Evolutionary conservation across 441 rosid species (phyloP), one percentile per base, ranked within the genome.

Genomic region (Croton setiger): DNA sequence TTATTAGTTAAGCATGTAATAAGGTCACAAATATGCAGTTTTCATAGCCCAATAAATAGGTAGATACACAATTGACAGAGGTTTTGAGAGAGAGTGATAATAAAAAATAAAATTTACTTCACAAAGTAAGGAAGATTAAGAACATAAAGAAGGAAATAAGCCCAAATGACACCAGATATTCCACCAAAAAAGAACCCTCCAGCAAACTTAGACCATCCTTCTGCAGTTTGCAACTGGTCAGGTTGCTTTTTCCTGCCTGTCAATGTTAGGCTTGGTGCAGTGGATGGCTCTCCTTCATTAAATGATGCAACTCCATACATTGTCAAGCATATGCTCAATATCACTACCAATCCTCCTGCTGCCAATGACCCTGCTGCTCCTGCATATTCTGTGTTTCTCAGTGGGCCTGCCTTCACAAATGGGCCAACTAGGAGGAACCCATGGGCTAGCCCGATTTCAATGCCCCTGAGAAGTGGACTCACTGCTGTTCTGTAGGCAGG

Each of bases 171-270:
- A 52, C 99, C 99, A 18, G 97, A 94, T 72, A 91, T 84, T 15
- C 98, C 98, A 41, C 98, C 98, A 48, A 91, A 88, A 77, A 94
- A 91, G 92, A 94, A 94, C 43, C 98, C 97, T 14, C 96, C 98
- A 1, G 71, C 77, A 82, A 91, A 94, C 82, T 91, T 90, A 45
- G 91, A 84, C 99, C 97, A 91, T 37, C 97, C 97, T 3, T 91
- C 96, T 0, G 97, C 88, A 0, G 97, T 94, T 78, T 91, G 99
- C 76, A 94, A 70, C 86, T 85, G 92, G 60, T 94, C 97, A 20
- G 99, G 97, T 79, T 75, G 84, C 87, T 94, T 94, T 90, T 92
- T 90, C 83, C 99, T 77, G 6, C 97, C 97, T 0, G 97, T 94
- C 84, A 92, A 71, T 14, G 99, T 94, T 63, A 94, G 79, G 57